These are phyloP conservation scores for Tetratostichococcus sp. DNA, from an alignment of 139 green algal genomes.

Conservation along the genomic window DNA sequence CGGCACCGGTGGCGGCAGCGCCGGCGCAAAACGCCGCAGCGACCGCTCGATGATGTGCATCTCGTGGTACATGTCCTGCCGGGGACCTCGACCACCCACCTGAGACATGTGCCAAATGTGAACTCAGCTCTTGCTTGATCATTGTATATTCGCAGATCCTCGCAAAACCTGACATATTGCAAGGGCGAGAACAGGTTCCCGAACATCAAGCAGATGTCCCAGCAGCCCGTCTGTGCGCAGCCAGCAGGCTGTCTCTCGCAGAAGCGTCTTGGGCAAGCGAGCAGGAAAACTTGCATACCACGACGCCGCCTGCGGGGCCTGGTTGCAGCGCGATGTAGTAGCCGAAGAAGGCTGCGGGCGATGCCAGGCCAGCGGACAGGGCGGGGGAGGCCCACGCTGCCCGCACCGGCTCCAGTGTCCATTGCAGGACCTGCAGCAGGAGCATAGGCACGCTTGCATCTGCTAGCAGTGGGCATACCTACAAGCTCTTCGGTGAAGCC, in stretches of 20 bases:
- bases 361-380: neutral
- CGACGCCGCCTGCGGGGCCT: neutral
- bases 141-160: too few species aligned
- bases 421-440: neutral
- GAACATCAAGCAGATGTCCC: too few species aligned
- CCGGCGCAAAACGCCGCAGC: neutral
- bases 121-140: too few species aligned
- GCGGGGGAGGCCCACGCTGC: neutral
- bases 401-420: neutral
- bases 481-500: too few species aligned
- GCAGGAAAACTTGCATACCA: neutral
- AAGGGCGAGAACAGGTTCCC: too few species aligned
- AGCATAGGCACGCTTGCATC: neutral
- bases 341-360: neutral
- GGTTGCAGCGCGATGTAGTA: constrained; percentile 2
- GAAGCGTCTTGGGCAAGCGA: too few species aligned
- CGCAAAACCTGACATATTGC: too few species aligned
- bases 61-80: constrained; percentile 1
- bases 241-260: too few species aligned
- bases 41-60: neutral
- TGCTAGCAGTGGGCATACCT: too few species aligned
- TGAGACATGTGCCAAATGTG: neutral
- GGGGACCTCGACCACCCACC: constrained; percentile 5
- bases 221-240: too few species aligned
- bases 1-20: neutral